A percentile compares a stretch with the other conserved stretches of the same genome.
These are phyloP conservation scores for Colletotrichum tanaceti DNA, from an alignment of 2,329 filamentous ascomycete genomes.

Conservation along the genomic window DNA sequence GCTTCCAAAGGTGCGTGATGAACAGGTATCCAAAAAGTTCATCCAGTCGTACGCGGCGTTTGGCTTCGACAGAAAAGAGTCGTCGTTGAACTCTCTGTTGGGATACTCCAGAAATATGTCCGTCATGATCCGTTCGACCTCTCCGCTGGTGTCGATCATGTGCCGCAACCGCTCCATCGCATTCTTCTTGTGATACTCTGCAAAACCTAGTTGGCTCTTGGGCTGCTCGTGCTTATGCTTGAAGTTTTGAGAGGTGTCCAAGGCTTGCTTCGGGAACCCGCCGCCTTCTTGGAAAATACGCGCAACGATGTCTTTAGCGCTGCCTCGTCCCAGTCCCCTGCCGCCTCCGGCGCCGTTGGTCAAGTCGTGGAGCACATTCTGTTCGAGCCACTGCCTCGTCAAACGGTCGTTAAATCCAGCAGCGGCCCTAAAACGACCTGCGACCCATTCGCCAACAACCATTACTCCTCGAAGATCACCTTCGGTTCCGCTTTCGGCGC, in stretches of 20 bases:
- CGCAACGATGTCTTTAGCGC: conserved; percentile 78
- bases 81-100: conserved; percentile 90
- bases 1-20: conserved; percentile 79
- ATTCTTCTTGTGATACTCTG: conserved; percentile 77
- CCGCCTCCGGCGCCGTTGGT: conserved; percentile 77
- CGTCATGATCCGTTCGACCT: conserved; percentile 80
- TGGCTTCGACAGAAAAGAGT: conserved; percentile 89
- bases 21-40: conserved; percentile 88
- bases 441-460: conserved; percentile 90
- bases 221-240: conserved; percentile 63
- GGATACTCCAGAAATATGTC: conserved; percentile 91
- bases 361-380: conserved; percentile 75
- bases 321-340: conserved; percentile 77
- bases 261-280: conserved; percentile 74
- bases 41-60: conserved; percentile 93
- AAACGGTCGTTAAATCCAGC: conserved; percentile 59
- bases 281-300: conserved; percentile 84
- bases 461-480: conserved; percentile 84
- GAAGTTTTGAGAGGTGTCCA: conserved; percentile 50
- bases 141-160: conserved; percentile 83
- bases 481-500: conserved; percentile 74
- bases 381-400: conserved; percentile 81
- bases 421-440: conserved; percentile 71
- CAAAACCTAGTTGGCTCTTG: conserved; percentile 73
- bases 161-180: conserved; percentile 78